Evolutionary conservation across 768 basidiomycete species (phyloP).

Genomic region (Ramaria sp.): DNA sequence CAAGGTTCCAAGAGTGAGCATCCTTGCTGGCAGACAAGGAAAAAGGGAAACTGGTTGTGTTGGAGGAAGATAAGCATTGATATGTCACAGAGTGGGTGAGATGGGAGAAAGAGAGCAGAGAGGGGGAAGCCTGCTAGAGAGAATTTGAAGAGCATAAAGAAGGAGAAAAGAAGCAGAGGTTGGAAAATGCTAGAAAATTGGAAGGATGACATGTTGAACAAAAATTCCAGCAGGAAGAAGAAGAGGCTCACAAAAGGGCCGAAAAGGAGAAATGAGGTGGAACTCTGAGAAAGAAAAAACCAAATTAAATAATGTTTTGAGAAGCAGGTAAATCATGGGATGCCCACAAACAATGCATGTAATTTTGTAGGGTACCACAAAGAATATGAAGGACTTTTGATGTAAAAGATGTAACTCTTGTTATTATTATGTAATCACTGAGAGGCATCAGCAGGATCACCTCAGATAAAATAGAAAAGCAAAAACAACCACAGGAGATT

Average conservation of each 20-base stretch:
- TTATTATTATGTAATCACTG: too few relatives aligned
- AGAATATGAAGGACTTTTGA: too few relatives aligned
- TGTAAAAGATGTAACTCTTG: too few relatives aligned
- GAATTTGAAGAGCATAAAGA: constrained; percentile 11
- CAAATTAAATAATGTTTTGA: constrained; percentile 37
- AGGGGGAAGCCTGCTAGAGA: constrained; percentile 20
- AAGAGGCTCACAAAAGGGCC: constrained; percentile 32
- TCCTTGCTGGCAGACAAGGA: constrained; percentile 14
- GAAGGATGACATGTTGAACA: constrained; percentile 45
- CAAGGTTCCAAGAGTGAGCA: constrained; percentile 10
- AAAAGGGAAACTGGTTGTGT: constrained; percentile 17
- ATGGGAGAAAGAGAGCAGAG: constrained; percentile 23
- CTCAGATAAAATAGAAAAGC: too few relatives aligned
- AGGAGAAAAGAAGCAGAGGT: constrained; percentile 33
- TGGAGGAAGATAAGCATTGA: constrained; percentile 28
- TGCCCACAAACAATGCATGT: too few relatives aligned
- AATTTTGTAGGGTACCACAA: too few relatives aligned
- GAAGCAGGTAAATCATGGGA: too few relatives aligned
- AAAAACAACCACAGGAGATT: too few relatives aligned
- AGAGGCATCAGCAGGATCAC: too few relatives aligned
- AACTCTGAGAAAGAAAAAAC: constrained; percentile 27
- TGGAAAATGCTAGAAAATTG: constrained; percentile 38
- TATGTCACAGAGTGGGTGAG: constrained; percentile 24
- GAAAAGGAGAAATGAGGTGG: constrained; percentile 31
- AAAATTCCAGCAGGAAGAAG: constrained; percentile 28